A percentile compares a stretch with the other conserved stretches of the same genome.
phyloP scores from a whole-genome alignment of 192 early-diverging fungal genomes.

The Coemansia sp. region DNA sequence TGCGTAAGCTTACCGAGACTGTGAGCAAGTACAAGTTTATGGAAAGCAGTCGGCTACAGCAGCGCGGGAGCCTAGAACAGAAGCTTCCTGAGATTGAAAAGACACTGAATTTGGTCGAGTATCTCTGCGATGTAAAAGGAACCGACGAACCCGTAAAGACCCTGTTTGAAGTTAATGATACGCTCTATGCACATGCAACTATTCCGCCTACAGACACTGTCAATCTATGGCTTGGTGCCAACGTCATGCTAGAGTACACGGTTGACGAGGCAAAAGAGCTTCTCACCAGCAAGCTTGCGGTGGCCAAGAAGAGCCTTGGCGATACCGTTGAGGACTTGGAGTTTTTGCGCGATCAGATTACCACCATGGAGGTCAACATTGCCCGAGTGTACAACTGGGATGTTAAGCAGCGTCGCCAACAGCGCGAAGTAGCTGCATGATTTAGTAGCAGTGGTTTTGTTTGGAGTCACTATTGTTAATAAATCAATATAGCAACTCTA shows the following conservation, averaged over 20 bases:
- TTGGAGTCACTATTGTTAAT: too few relatives aligned
- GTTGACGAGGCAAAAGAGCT: conserved; percentile 83
- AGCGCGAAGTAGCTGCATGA: conserved; percentile 13
- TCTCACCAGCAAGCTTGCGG: conserved; percentile 70
- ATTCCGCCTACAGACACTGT: conserved; percentile 77
- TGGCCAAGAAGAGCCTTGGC: conserved; percentile 69
- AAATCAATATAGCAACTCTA: not conserved
- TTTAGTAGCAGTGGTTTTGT: not conserved
- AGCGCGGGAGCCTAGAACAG: conserved; percentile 76
- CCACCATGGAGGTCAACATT: conserved; percentile 98
- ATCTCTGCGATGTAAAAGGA: conserved; percentile 63
- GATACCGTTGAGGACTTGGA: conserved; percentile 87
- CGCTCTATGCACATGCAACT: conserved; percentile 82
- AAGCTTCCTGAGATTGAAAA: conserved; percentile 98
- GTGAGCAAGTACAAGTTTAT: conserved; percentile 97
- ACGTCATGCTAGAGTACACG: conserved; percentile 96
- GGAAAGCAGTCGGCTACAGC: conserved; percentile 87
- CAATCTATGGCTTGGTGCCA: conserved; percentile 95
- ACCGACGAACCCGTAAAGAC: conserved; percentile 71
- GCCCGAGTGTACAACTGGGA: conserved; percentile 98
- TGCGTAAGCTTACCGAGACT: conserved; percentile 93
- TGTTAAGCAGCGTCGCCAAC: conserved; percentile 73
- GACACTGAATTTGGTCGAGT: conserved; percentile 84
- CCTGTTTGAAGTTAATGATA: conserved; percentile 93
- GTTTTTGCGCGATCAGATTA: conserved; percentile 95